phyloP scores from a whole-genome alignment of 2,329 filamentous ascomycete genomes.

The Leptographium galeiforme region DNA sequence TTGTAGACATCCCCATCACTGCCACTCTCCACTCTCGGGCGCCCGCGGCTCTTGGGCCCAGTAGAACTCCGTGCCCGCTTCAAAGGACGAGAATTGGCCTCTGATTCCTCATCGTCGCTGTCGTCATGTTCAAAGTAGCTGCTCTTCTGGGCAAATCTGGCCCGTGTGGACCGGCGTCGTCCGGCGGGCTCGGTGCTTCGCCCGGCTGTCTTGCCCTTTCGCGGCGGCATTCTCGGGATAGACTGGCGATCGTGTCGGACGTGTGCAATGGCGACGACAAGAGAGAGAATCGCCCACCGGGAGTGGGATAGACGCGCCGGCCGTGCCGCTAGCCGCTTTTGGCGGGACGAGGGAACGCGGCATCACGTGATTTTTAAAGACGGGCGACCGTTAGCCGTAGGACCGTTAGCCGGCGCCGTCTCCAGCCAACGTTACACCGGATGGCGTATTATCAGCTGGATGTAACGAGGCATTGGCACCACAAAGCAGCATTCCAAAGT shows the following conservation, averaged over 20 bases:
- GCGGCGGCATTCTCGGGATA: conserved; percentile 21
- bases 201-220: conserved; percentile 22
- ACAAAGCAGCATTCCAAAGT: background rate
- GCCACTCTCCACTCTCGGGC: conserved; percentile 13
- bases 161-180: conserved; percentile 34
- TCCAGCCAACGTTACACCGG: background rate
- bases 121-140: conserved; percentile 33
- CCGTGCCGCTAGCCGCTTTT: conserved; percentile 1
- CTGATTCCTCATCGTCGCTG: conserved; percentile 13
- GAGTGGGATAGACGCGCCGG: background rate
- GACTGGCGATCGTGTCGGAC: background rate
- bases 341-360: background rate
- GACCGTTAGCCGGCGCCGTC: background rate
- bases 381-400: background rate
- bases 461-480: background rate
- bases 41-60: background rate
- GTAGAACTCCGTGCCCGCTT: conserved; percentile 9
- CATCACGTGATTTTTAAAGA: conserved; percentile 5
- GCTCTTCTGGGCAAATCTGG: conserved; percentile 32
- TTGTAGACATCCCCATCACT: conserved; percentile 11
- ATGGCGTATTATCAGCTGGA: background rate
- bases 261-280: no score
- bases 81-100: background rate
- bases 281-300: background rate
- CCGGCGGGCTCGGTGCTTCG: conserved; percentile 12